Conservation (phyloP, 352 stramenopile species). For the Globisporangium sylvaticum region DNA sequence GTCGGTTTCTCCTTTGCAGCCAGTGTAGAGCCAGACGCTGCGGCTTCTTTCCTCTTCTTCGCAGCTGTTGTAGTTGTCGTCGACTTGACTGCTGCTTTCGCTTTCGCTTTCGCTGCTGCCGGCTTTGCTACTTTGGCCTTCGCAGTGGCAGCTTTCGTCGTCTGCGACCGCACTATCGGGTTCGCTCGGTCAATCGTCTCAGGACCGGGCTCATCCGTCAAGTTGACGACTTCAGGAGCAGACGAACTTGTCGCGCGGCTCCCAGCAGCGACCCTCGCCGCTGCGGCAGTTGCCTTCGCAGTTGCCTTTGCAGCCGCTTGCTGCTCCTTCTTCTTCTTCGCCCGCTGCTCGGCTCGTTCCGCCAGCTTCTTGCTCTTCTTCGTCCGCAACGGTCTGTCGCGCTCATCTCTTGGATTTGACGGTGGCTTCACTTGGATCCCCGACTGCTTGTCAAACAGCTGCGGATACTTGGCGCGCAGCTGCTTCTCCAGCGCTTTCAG, state of each 20-base stretch:
- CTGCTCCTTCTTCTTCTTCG: slow-evolving; percentile 1
- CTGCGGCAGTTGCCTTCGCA: not conserved
- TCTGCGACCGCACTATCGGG: too few species aligned
- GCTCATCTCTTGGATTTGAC: not conserved
- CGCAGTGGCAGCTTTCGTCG: too few species aligned
- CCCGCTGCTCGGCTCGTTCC: not conserved
- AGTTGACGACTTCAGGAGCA: not conserved
- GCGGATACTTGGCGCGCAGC: not conserved
- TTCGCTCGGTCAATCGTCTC: not conserved
- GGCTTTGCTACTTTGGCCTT: not conserved
- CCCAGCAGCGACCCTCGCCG: not conserved
- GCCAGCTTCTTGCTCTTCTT: not conserved
- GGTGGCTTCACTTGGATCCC: not conserved
- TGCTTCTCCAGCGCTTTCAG: slow-evolving; percentile 8
- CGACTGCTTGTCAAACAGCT: not conserved
- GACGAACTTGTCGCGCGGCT: not conserved
- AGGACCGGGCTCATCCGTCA: not conserved
- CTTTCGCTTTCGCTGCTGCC: not conserved
- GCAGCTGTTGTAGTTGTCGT: not conserved
- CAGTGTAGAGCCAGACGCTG: not conserved
- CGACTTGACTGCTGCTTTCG: too few species aligned
- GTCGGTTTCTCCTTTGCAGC: not conserved
- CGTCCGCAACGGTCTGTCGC: not conserved
- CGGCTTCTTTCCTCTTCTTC: slow-evolving; percentile 2
- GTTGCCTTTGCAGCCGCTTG: not conserved